phyloP scores from a whole-genome alignment of 257 asterid genomes.

The Capsicum chinense region DNA sequence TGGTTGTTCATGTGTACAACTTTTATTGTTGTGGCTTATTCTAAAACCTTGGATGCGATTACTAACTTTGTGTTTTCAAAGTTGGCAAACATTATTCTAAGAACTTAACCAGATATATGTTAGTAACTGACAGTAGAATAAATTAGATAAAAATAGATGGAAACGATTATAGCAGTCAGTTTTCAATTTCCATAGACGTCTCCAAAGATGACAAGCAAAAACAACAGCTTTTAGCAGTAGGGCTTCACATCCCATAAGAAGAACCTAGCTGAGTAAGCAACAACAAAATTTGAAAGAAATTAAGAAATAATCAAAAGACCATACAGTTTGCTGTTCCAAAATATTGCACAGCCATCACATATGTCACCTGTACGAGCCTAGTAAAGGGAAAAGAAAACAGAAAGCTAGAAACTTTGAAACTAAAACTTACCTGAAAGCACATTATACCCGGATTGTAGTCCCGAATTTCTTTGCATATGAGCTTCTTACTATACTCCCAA shows the following conservation, averaged over 20 bases:
- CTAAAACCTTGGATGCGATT: no score
- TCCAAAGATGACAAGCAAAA: neutral
- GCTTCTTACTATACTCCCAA: slow-evolving; percentile 73
- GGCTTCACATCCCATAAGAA: neutral
- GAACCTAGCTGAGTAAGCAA: neutral
- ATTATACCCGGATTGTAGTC: slow-evolving; percentile 64
- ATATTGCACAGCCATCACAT: slow-evolving; percentile 83
- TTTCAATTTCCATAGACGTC: neutral
- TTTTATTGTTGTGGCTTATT: no score
- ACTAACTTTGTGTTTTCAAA: no score
- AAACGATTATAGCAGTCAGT: neutral
- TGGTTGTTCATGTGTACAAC: no score
- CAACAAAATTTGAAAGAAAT: neutral
- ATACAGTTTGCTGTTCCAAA: slow-evolving; percentile 76
- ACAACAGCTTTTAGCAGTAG: neutral
- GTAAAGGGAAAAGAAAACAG: slow-evolving; percentile 30
- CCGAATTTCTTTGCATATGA: slow-evolving; percentile 61
- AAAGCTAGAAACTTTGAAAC: slow-evolving; percentile 24
- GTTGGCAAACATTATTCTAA: no score
- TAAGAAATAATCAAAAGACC: slow-evolving; percentile 37
- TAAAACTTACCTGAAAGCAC: slow-evolving; percentile 72
- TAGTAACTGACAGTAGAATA: slow-evolving; percentile 26
- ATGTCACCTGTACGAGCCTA: slow-evolving; percentile 84
- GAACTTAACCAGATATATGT: slow-evolving; percentile 15
- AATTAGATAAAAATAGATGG: neutral